These are phyloP conservation scores for Cyberlindnera mrakii DNA, from an alignment of 805 yeast genomes.

Conservation along the genomic window DNA sequence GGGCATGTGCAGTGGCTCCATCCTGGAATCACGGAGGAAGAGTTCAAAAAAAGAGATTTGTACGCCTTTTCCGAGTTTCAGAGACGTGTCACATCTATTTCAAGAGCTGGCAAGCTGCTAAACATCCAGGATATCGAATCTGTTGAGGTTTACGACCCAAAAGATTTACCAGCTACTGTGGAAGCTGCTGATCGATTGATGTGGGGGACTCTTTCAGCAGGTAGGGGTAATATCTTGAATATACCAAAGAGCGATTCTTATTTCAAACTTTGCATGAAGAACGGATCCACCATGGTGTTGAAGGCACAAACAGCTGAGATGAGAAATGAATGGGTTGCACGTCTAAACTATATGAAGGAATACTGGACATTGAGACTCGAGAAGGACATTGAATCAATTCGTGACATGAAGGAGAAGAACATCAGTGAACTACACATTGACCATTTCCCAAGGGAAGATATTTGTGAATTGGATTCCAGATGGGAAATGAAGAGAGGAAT, in stretches of 20 bases:
- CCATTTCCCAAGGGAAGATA: slow-evolving; percentile 51
- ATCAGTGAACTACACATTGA: slow-evolving; percentile 40
- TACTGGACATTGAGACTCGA: slow-evolving; percentile 56
- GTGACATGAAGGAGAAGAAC: slow-evolving; percentile 36
- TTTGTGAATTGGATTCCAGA: slow-evolving; percentile 38
- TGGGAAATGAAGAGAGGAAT: slow-evolving; percentile 49
- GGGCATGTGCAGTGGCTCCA: slow-evolving; percentile 62
- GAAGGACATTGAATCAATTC: slow-evolving; percentile 29
- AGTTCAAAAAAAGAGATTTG: slow-evolving; percentile 44
- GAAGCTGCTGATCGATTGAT: slow-evolving; percentile 26
- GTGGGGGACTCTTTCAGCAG: slow-evolving; percentile 23
- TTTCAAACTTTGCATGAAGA: slow-evolving; percentile 44
- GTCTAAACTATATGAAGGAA: slow-evolving; percentile 34
- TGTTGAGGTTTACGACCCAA: slow-evolving; percentile 29
- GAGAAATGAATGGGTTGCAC: slow-evolving; percentile 63
- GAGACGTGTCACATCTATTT: slow-evolving; percentile 49
- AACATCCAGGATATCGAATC: slow-evolving; percentile 47
- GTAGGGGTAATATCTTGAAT: slow-evolving; percentile 15
- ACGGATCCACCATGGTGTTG: slow-evolving; percentile 42
- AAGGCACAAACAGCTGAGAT: slow-evolving; percentile 45
- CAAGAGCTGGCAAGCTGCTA: slow-evolving; percentile 54
- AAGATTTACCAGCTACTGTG: slow-evolving; percentile 21
- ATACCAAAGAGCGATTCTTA: slow-evolving; percentile 35
- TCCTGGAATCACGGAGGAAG: slow-evolving; percentile 28
- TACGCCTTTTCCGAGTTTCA: slow-evolving; percentile 61